phyloP scores from a whole-genome alignment of 805 yeast species.

The Tetrapisispora fleetii region DNA sequence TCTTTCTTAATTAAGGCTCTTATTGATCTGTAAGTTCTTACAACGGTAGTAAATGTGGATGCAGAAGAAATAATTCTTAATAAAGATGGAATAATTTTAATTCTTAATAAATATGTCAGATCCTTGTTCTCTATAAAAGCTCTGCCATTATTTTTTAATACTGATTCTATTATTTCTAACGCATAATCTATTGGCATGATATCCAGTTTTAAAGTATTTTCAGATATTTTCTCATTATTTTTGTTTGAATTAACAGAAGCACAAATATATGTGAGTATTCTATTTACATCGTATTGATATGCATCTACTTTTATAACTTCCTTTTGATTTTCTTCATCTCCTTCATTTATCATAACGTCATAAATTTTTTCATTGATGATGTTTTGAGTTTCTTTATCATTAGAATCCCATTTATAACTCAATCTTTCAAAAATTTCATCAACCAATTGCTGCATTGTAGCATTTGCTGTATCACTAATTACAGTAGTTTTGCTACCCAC shows the following conservation, averaged over 20 bases:
- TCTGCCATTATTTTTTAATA: slow-evolving; percentile 51
- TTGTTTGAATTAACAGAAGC: slow-evolving; percentile 28
- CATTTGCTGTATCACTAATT: slow-evolving; percentile 84
- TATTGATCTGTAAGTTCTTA: slow-evolving; percentile 67
- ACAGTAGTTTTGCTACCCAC: slow-evolving; percentile 59
- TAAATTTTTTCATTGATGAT: slow-evolving; percentile 17
- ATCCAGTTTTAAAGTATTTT: slow-evolving; percentile 36
- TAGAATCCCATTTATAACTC: slow-evolving; percentile 14
- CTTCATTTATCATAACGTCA: slow-evolving; percentile 34
- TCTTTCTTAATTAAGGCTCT: slow-evolving; percentile 47
- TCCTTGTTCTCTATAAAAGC: slow-evolving; percentile 53
- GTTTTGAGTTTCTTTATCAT: slow-evolving; percentile 19
- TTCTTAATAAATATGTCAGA: slow-evolving; percentile 54
- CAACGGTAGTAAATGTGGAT: slow-evolving; percentile 55
- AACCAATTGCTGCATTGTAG: slow-evolving; percentile 80
- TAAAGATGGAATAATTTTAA: slow-evolving; percentile 65
- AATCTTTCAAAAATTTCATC: slow-evolving; percentile 68
- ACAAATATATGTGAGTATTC: slow-evolving; percentile 66
- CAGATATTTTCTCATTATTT: slow-evolving; percentile 20
- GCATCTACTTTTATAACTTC: slow-evolving; percentile 34
- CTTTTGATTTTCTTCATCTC: slow-evolving; percentile 28
- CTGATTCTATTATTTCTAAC: slow-evolving; percentile 74
- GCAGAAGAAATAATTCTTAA: slow-evolving; percentile 50
- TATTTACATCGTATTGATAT: slow-evolving; percentile 57
- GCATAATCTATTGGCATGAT: slow-evolving; percentile 56